Base-by-base conservation (phyloP, 805 yeast genomes). In the Wickerhamomyces bovis region DNA sequence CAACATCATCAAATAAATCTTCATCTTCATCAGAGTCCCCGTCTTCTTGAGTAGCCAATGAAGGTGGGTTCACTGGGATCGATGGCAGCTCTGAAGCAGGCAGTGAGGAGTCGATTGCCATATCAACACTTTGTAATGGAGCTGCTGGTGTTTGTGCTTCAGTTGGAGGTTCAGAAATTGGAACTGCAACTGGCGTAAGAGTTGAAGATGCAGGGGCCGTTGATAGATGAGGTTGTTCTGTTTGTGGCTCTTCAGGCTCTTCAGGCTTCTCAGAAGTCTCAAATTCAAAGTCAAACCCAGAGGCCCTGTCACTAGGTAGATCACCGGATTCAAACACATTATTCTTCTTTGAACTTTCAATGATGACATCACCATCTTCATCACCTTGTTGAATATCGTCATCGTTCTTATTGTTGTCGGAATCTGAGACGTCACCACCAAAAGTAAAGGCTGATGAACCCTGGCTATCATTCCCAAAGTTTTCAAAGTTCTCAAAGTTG, bases 401-500 rank as follows among this genome's bases (percentile, higher is more conserved):
- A 28, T 28, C 31, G 31, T 28, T 28, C 4, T 28, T 28, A 7
- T 28, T 28, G 6, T 28, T 13, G 13, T 28, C 31, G 13, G 31
- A 28, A 33, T 16, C 36, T 16, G 20, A 33, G 12, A 16, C 20
- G 5, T 33, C 36, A 33, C 36, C 36, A 16, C 20, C 36, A 10
- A 33, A 33, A 33, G 19, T 33, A 13, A 33, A 33, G 11, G 20
- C 20, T 33, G 36, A 33, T 33, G 36, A 33, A 7, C 36, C 20
- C 8, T 33, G 20, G 6, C 16, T n/a, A 16, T 33, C 36, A 18
- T 33, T 26, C 20, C 36, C 46, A 44, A 64, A 51, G 30, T 56
- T 57, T 13, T 55, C 67, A 48, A 67, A 66, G 31, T 61, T 56
- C 10, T 61, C 68, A 45, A 66, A 68, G 30, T 63, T 62, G 22